Evolutionary conservation across 176 grass and related monocot species (phyloP).

Genomic region (Raddia distichophylla): DNA sequence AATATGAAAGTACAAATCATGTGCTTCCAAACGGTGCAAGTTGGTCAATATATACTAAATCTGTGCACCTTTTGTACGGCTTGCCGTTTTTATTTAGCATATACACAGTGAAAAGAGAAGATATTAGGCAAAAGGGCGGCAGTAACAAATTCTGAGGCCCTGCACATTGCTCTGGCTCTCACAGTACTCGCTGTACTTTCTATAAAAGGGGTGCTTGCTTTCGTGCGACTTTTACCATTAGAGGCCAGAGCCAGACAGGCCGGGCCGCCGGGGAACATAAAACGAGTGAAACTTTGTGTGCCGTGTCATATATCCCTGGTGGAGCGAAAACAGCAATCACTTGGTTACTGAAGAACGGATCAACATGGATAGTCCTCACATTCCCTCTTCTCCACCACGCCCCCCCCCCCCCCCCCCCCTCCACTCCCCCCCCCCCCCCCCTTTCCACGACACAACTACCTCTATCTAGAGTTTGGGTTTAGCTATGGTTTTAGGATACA

Average conservation of each 20-base stretch:
- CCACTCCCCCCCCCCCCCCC: too few species aligned
- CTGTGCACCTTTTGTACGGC: conserved; percentile 20
- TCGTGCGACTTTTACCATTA: conserved; percentile 32
- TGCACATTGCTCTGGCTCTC: conserved; percentile 2
- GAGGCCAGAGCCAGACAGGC: background rate
- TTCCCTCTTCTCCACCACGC: too few species aligned
- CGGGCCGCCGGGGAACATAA: conserved; percentile 15
- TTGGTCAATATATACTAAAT: conserved; percentile 30
- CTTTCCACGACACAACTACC: too few species aligned
- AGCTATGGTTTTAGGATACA: too few species aligned
- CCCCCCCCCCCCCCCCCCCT: too few species aligned
- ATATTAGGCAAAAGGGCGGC: background rate
- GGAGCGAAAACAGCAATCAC: background rate
- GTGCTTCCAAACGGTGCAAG: conserved; percentile 14
- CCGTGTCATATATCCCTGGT: background rate
- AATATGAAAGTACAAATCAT: conserved; percentile 5
- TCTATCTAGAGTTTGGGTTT: too few species aligned
- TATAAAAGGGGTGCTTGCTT: conserved; percentile 33
- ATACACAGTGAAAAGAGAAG: background rate
- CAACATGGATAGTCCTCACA: too few species aligned
- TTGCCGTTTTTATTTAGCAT: background rate
- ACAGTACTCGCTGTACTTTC: conserved; percentile 27
- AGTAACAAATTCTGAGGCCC: background rate
- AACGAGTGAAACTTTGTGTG: background rate
- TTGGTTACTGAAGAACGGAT: background rate